Evolutionary conservation across 2,329 filamentous ascomycete species (phyloP).

Genomic region (Diaporthe citri): DNA sequence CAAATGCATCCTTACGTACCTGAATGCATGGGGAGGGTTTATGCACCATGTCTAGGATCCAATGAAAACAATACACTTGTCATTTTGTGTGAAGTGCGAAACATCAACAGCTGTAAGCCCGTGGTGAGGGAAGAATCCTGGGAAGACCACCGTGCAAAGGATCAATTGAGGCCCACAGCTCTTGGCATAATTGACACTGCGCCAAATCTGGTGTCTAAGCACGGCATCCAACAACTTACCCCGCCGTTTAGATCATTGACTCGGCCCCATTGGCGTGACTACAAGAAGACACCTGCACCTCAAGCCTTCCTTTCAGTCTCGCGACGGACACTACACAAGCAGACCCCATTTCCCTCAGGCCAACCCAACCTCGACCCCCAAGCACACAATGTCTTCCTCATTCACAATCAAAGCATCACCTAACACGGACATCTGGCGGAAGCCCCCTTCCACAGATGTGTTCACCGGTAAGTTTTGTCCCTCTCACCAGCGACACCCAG

Average conservation of each 20-base stretch:
- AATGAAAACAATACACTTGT: background rate
- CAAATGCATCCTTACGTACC: background rate
- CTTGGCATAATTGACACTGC: background rate
- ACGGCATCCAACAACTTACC: background rate
- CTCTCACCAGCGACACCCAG: background rate
- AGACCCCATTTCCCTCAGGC: background rate
- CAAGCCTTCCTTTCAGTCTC: background rate
- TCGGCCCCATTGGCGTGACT: background rate
- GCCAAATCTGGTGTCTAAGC: background rate
- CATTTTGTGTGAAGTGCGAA: background rate
- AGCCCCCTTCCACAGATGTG: conserved; percentile 73
- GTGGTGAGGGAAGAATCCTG: background rate
- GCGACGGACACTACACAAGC: background rate
- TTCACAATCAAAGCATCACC: conserved; percentile 70
- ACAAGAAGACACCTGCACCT: background rate
- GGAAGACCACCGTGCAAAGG: background rate
- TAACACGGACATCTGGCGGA: conserved; percentile 82
- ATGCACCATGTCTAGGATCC: background rate
- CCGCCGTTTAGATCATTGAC: conserved; percentile 2
- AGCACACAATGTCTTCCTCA: conserved; percentile 39
- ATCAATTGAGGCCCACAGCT: conserved; percentile 15
- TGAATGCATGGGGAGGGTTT: background rate
- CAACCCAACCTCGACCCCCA: background rate
- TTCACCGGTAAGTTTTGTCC: conserved; percentile 66
- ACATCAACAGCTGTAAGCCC: no score